These are phyloP conservation scores for Evansstolkia leycettana DNA, from an alignment of 495 filamentous ascomycete species.

Conservation along the genomic window DNA sequence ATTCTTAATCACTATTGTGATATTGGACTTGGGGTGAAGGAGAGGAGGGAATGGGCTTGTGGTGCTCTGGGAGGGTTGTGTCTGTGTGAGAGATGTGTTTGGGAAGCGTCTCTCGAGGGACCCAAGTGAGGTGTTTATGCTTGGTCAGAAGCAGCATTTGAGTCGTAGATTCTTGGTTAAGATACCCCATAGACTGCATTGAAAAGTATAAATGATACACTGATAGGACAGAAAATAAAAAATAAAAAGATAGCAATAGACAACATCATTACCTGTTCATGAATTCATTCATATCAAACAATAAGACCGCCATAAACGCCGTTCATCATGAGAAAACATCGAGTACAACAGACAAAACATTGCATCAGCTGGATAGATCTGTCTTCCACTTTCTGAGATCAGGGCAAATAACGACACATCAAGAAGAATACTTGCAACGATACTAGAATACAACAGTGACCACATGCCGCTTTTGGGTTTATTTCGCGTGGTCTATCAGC, in stretches of 20 bases:
- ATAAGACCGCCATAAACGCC: no score
- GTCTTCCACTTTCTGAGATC: no score
- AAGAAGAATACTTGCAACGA: not conserved
- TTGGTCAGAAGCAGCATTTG: no score
- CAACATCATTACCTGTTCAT: no score
- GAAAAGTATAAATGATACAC: not conserved
- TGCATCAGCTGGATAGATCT: no score
- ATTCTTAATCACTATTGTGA: slow-evolving; percentile 93
- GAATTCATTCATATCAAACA: no score
- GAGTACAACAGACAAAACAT: no score
- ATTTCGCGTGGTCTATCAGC: slow-evolving; percentile 78
- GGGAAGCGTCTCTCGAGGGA: slow-evolving; percentile 28
- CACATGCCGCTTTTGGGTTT: slow-evolving; percentile 7
- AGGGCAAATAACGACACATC: not conserved
- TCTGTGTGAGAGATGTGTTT: slow-evolving; percentile 66
- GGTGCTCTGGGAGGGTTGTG: slow-evolving; percentile 79
- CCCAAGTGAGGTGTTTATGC: no score
- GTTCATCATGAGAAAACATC: no score
- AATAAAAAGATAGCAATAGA: not conserved
- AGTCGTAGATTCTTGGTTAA: no score
- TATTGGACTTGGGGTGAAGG: slow-evolving; percentile 58
- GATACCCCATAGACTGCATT: not conserved
- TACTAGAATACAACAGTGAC: not conserved
- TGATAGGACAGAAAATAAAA: not conserved
- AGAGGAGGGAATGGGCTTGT: slow-evolving; percentile 77